Evolutionary conservation across 1,139 yeast genomes (phyloP).

Genomic region (Lodderomyces orthopsilosis): DNA sequence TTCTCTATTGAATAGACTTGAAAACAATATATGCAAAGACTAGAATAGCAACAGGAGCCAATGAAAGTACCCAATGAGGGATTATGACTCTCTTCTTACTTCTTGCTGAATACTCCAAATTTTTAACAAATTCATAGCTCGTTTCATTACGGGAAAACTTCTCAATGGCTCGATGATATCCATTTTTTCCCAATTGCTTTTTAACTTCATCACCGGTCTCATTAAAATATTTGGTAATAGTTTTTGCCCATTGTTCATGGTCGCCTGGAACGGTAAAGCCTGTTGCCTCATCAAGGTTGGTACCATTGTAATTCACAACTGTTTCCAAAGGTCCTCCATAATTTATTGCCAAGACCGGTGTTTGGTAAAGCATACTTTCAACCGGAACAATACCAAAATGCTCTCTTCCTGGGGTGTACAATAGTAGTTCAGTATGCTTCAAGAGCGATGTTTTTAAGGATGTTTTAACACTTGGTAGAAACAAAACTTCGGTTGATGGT

Average conservation of each 20-base stretch:
- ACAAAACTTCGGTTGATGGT: slow-evolving; percentile 53
- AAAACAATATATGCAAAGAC: slow-evolving; percentile 2
- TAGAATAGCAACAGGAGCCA: slow-evolving; percentile 2
- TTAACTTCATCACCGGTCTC: slow-evolving; percentile 28
- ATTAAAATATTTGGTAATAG: slow-evolving; percentile 44
- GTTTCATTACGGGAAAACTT: slow-evolving; percentile 62
- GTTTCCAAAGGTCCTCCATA: slow-evolving; percentile 95
- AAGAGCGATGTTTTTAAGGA: slow-evolving; percentile 64
- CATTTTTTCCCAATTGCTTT: slow-evolving; percentile 44
- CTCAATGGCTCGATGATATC: slow-evolving; percentile 47
- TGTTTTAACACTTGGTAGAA: slow-evolving; percentile 77
- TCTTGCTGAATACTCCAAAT: slow-evolving; percentile 14
- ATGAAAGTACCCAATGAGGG: slow-evolving; percentile 2
- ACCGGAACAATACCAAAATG: slow-evolving; percentile 98
- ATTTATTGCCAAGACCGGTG: slow-evolving; percentile 82
- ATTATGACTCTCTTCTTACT: neutral
- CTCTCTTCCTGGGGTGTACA: slow-evolving; percentile 89
- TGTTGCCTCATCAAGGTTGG: slow-evolving; percentile 50
- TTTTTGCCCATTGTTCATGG: slow-evolving; percentile 60
- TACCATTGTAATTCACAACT: slow-evolving; percentile 44
- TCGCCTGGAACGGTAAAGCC: slow-evolving; percentile 71
- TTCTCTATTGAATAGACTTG: neutral
- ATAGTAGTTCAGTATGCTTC: slow-evolving; percentile 52
- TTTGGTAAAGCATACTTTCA: slow-evolving; percentile 83
- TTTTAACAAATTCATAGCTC: slow-evolving; percentile 48